Evolutionary conservation across 2,329 filamentous ascomycete genomes (phyloP), one percentile per base, ranked within the genome.

Genomic region (Fusarium equiseti): DNA sequence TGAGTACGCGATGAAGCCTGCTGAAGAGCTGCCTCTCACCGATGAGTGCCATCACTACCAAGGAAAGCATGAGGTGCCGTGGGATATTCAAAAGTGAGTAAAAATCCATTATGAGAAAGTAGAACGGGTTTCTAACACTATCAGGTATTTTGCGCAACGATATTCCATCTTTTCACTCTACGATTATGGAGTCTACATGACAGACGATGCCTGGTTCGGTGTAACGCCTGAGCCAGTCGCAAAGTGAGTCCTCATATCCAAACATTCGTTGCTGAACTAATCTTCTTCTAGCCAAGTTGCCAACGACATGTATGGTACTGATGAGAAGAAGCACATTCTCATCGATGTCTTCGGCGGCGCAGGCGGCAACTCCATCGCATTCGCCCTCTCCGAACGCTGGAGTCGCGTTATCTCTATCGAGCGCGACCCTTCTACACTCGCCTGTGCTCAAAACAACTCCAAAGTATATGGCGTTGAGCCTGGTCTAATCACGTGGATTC

Each of bases 191-290:
- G 88, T 99, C 72, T 91, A 90, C 84, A 89, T 99, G 86, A 99
- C 97, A 1, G 91, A 97, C 78, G 91, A 95, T 81, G 92, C 94
- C 57, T 99, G 96, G 96, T 99, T 96, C 79, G 96, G 95, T 59
- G 95, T 98, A 10, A 99, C 97, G 0, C 95, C 96, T 16, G 95
- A 99, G 79, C 92, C 93, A 7, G 89, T 99, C 29, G 96, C 96
- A 65, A 90, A 87, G 93, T 96, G 84, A 75, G 85, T 82, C 53
- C 44, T 44, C 29, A 46, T 32, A 44, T 49, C 45, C 32, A 10
- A 20, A 16, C 24, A 43, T 59, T 51, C 55, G 57, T 11, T 20
- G 15, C 10, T 2, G 5, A 29, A 27, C 63, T 70, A 55, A 69
- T 45, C 12, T 5, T 20, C n/a, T 10, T 43, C 26, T 68, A 91